These are phyloP conservation scores for Myriosclerotinia scirpicola DNA, from an alignment of 2,329 filamentous ascomycete genomes.

Conservation along the genomic window DNA sequence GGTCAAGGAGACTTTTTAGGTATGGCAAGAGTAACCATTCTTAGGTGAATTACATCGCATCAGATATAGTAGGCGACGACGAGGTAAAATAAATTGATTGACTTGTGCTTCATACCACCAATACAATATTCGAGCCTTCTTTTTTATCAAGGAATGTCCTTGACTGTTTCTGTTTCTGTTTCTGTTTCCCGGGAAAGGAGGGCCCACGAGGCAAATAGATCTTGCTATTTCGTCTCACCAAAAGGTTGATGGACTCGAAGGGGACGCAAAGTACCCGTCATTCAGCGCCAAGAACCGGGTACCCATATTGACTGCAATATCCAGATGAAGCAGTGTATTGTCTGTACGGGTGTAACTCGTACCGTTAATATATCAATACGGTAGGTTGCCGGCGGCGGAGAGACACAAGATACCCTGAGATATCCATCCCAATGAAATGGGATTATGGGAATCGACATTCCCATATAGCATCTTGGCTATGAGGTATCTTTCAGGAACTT, in stretches of 20 bases:
- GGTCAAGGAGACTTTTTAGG: slow-evolving; percentile 18
- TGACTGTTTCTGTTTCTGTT: neutral
- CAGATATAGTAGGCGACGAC: slow-evolving; percentile 23
- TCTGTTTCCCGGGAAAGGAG: neutral
- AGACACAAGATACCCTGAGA: slow-evolving; percentile 16
- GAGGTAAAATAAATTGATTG: slow-evolving; percentile 15
- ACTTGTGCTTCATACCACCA: neutral
- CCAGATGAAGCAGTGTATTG: neutral
- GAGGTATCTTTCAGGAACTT: neutral
- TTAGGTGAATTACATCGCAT: slow-evolving; percentile 15
- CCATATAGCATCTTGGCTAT: neutral
- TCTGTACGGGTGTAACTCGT: slow-evolving; percentile 23
- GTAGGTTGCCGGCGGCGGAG: slow-evolving; percentile 16
- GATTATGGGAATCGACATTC: slow-evolving; percentile 10
- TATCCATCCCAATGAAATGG: neutral
- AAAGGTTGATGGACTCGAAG: slow-evolving; percentile 7
- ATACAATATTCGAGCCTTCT: slow-evolving; percentile 1
- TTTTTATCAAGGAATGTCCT: slow-evolving; percentile 13
- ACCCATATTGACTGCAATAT: slow-evolving; percentile 22
- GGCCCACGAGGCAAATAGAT: slow-evolving; percentile 20
- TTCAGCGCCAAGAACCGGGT: slow-evolving; percentile 22
- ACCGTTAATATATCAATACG: slow-evolving; percentile 24
- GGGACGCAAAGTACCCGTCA: slow-evolving; percentile 18
- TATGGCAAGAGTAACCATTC: slow-evolving; percentile 6
- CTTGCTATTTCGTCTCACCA: slow-evolving; percentile 16